Percentiles rank a stretch among this genome's conserved stretches.
Conservation (phyloP, 202 grass and related monocot genomes). For the Setaria italica region DNA sequence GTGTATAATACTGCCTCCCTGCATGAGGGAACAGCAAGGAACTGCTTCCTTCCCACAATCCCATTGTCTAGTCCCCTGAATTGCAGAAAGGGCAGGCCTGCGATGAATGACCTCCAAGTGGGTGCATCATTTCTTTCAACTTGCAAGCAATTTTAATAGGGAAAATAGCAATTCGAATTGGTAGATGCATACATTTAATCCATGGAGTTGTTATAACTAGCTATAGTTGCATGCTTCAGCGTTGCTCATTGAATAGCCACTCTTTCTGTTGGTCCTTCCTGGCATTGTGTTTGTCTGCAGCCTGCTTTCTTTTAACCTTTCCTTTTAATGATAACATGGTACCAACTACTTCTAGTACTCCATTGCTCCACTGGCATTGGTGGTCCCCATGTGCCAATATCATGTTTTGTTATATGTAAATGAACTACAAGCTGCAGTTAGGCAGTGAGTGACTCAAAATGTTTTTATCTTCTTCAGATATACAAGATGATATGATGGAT, state of each 20-base stretch:
- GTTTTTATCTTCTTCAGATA: conserved; percentile 37
- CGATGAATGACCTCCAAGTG: conserved; percentile 17
- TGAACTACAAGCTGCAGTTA: conserved; percentile 18
- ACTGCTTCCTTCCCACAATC: conserved; percentile 2
- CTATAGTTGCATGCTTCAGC: neutral
- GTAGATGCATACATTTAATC: neutral
- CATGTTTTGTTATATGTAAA: neutral
- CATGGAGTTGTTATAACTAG: neutral
- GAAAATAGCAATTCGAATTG: neutral
- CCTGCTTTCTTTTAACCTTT: neutral
- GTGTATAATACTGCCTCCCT: neutral
- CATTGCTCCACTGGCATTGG: neutral
- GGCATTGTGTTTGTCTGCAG: neutral
- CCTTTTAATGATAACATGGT: neutral
- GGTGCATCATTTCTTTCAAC: conserved; percentile 11
- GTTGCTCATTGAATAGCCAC: conserved; percentile 14
- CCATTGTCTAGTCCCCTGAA: neutral
- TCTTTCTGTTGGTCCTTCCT: conserved; percentile 26
- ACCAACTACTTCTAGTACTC: conserved; percentile 3
- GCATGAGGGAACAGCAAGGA: conserved; percentile 14
- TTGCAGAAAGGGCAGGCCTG: conserved; percentile 2
- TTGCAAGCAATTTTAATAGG: conserved; percentile 4
- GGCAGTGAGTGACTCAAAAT: conserved; percentile 23
- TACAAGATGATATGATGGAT: conserved; percentile 42
- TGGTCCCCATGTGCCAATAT: neutral